Evolutionary conservation across 2,329 filamentous ascomycete genomes (phyloP).

Genomic region (Phialophora verrucosa): DNA sequence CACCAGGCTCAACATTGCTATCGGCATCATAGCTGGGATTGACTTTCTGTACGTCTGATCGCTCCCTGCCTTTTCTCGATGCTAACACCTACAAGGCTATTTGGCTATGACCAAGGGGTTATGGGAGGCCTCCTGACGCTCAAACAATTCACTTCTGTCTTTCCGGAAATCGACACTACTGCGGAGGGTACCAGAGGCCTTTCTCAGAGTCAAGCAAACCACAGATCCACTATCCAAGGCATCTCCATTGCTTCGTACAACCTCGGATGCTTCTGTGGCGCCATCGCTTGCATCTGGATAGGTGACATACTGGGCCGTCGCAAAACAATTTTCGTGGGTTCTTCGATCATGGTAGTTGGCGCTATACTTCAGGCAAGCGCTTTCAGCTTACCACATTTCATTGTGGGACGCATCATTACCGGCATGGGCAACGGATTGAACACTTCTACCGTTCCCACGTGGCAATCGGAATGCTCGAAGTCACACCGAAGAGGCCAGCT

Average conservation of each 20-base stretch:
- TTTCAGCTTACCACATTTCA: slow-evolving; percentile 37
- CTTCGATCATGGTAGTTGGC: slow-evolving; percentile 56
- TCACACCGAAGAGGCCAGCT: slow-evolving; percentile 47
- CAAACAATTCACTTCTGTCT: slow-evolving; percentile 61
- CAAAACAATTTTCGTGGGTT: slow-evolving; percentile 62
- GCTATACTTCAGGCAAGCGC: slow-evolving; percentile 46
- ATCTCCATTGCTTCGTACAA: slow-evolving; percentile 50
- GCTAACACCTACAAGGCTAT: slow-evolving; percentile 19
- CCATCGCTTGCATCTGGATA: slow-evolving; percentile 56
- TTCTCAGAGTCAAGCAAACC: slow-evolving; percentile 37
- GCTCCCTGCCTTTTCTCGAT: not conserved
- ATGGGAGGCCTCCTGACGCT: slow-evolving; percentile 78
- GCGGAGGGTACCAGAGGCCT: slow-evolving; percentile 27
- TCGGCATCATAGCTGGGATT: slow-evolving; percentile 68
- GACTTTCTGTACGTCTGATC: slow-evolving; percentile 45
- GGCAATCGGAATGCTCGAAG: slow-evolving; percentile 47
- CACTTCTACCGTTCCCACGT: slow-evolving; percentile 40
- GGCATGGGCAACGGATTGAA: slow-evolving; percentile 22
- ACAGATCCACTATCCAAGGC: slow-evolving; percentile 41
- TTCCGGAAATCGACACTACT: slow-evolving; percentile 54
- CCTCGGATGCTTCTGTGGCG: slow-evolving; percentile 57
- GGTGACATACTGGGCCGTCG: slow-evolving; percentile 47
- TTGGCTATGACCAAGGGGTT: slow-evolving; percentile 55
- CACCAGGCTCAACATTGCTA: slow-evolving; percentile 68
- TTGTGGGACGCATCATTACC: slow-evolving; percentile 27